phyloP scores from a whole-genome alignment of 2,329 filamentous ascomycete species.

The Fusarium floridanum region DNA sequence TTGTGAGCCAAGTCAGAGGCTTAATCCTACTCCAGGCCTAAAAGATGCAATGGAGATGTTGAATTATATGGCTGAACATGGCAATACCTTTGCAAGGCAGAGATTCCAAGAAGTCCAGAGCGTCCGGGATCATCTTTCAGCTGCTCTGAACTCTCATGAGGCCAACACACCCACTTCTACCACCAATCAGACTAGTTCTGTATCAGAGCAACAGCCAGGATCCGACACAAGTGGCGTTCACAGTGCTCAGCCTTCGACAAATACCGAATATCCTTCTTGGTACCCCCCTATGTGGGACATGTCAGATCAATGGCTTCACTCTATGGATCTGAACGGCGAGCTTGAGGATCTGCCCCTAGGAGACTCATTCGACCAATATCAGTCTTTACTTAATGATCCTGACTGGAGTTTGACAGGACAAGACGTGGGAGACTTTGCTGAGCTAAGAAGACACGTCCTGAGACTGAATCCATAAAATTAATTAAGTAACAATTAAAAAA shows the following conservation, averaged over 20 bases:
- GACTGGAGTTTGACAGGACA: constrained; percentile 9
- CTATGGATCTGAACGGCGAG: background rate
- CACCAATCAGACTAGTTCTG: background rate
- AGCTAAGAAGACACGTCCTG: constrained; percentile 6
- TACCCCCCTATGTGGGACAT: background rate
- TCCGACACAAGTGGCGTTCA: background rate
- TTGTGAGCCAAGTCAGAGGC: background rate
- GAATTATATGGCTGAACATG: background rate
- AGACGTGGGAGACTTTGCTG: constrained; percentile 16
- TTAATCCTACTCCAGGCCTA: background rate
- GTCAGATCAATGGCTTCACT: constrained; percentile 3
- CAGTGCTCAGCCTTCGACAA: background rate
- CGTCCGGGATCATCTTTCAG: background rate
- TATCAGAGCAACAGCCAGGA: background rate
- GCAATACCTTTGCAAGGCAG: background rate
- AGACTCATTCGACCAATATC: constrained; percentile 9
- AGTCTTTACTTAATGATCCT: constrained; percentile 4
- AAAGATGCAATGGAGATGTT: background rate
- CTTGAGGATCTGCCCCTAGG: constrained; percentile 1
- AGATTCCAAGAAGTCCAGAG: background rate
- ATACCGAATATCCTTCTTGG: background rate
- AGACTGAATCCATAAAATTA: background rate
- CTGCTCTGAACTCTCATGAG: background rate
- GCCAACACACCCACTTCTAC: background rate
- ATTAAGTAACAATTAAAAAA: background rate